Evolutionary conservation across 2,329 filamentous ascomycete genomes (phyloP), one percentile per base, ranked within the genome.

Genomic region (Ceratocystis diversiconidia): DNA sequence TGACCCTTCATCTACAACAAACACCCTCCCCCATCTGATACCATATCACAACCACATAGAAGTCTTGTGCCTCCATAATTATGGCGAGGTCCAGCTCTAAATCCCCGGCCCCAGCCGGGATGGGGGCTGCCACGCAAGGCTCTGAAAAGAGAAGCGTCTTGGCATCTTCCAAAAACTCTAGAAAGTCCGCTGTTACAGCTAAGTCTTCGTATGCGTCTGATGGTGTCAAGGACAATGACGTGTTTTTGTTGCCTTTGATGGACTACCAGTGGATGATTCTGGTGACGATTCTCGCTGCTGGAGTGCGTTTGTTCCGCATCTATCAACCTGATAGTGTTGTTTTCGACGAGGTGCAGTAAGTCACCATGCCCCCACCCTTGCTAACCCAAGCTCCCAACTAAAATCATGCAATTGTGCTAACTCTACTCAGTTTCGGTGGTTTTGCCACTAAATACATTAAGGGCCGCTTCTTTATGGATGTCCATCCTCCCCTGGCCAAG

Each of bases 371-470:
- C 48, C 61, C 12, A 57, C 17, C 10, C 59, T 17, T 59, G 12
- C 36, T 30, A 36, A 7, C 48, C 15, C 25, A 10, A 32, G 28
- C 10, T 28, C 6, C 1, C 17, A 36, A n/a, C 50, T 3, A 32
- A 41, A 41, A 41, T 41, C 36, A 41, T 41, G 36, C 36, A 41
- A 15, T 15, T 41, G 36, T 50, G 43, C 62, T 64, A 30, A 46
- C 63, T 65, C 30, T 52, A 61, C 30, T 70, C 72, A 96, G 91
- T 78, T 99, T 99, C 75, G 94, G 94, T 75, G 94, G 94, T 61
- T 99, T 99, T 74, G 94, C 94, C 70, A 90, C 89, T 71, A 99
- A 99, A 77, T 99, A 99, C 76, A 97, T 99, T 82, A 97, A 99
- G 81, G 94, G 94, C 73, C 88, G 83, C 75, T 99, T 99, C 83